Percentiles rank a stretch among this genome's conserved stretches.
Evolutionary conservation across 2,329 filamentous ascomycete species (phyloP).

Genomic region (Fusarium domesticum): DNA sequence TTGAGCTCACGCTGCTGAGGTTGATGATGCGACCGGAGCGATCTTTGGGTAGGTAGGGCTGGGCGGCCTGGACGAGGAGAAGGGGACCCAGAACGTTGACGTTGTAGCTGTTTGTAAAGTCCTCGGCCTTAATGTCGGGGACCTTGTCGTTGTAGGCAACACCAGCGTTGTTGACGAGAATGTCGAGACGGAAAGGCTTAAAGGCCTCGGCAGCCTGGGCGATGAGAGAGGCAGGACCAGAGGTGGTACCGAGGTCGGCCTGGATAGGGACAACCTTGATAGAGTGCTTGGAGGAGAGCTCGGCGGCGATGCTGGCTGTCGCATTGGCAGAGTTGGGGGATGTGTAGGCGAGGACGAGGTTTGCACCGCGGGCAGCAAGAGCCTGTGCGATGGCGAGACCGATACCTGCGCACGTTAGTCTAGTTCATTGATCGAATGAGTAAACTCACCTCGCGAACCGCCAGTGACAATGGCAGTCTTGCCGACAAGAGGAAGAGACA

Average conservation of each 20-base stretch:
- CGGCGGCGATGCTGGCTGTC: constrained; percentile 20
- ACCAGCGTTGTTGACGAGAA: constrained; percentile 82
- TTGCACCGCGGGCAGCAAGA: constrained; percentile 27
- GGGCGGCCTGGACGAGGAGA: constrained; percentile 68
- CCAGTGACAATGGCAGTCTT: constrained; percentile 79
- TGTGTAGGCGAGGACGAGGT: constrained; percentile 28
- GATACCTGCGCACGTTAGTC: constrained; percentile 19
- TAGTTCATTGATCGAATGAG: not conserved
- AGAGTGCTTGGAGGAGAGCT: constrained; percentile 44
- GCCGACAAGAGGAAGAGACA: constrained; percentile 57
- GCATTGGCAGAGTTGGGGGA: constrained; percentile 15
- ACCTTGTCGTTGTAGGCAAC: constrained; percentile 60
- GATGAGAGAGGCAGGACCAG: constrained; percentile 24
- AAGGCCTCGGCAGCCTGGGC: constrained; percentile 25
- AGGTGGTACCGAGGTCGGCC: constrained; percentile 46
- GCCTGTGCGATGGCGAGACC: constrained; percentile 25
- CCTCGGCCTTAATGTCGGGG: constrained; percentile 55
- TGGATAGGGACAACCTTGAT: constrained; percentile 61
- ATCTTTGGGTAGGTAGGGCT: constrained; percentile 67
- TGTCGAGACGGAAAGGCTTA: constrained; percentile 44
- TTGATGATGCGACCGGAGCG: constrained; percentile 58
- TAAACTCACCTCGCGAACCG: constrained; percentile 64
- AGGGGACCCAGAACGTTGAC: constrained; percentile 79
- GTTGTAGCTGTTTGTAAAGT: constrained; percentile 68
- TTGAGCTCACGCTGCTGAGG: constrained; percentile 48